phyloP scores from a whole-genome alignment of 305 asterid species.

The Rubia tinctorum region DNA sequence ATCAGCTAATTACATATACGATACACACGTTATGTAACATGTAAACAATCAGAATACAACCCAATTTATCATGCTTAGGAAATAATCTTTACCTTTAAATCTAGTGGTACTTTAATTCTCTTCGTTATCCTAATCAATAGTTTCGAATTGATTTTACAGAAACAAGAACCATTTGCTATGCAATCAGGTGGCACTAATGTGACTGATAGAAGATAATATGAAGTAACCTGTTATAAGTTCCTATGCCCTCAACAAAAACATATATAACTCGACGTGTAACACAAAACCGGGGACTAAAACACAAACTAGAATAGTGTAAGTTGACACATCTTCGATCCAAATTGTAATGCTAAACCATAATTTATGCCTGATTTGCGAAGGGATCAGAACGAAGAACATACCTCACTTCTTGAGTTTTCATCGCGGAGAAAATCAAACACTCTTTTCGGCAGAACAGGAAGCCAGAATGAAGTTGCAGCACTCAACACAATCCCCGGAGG shows the following conservation, averaged over 20 bases:
- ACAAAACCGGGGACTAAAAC: neutral
- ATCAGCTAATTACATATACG: too few species aligned
- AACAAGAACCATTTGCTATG: neutral
- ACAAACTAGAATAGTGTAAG: neutral
- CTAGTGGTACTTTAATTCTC: neutral
- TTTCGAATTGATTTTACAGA: neutral
- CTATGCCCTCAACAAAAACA: too few species aligned
- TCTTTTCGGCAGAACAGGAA: constrained; percentile 75
- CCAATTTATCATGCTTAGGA: neutral
- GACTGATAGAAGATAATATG: neutral
- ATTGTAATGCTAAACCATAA: neutral
- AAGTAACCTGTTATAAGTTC: too few species aligned
- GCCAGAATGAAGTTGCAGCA: constrained; percentile 98
- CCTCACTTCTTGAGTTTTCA: constrained; percentile 93
- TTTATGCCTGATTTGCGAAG: neutral
- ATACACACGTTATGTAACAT: neutral
- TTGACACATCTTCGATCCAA: neutral
- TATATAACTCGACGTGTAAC: neutral
- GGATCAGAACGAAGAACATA: constrained; percentile 15
- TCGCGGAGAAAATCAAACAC: constrained; percentile 82
- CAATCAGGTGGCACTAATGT: neutral
- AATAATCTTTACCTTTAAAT: neutral
- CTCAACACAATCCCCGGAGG: constrained; percentile 97
- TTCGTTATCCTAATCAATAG: neutral
- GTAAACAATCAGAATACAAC: neutral